A percentile compares a stretch with the other conserved stretches of the same genome.
phyloP scores from a whole-genome alignment of 257 asterid species.

The Lycium ferocissimum region DNA sequence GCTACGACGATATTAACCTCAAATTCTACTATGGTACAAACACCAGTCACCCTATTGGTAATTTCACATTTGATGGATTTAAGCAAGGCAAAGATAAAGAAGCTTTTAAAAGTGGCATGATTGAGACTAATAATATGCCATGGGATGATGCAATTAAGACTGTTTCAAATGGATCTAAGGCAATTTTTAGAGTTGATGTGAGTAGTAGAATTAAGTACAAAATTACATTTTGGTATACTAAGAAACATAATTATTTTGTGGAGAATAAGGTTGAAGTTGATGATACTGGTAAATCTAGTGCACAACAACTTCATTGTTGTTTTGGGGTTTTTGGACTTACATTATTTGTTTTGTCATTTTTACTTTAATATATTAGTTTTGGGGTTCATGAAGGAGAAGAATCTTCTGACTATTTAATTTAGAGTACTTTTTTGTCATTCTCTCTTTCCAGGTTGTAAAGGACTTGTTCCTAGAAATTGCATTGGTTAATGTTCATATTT shows the following conservation, averaged over 20 bases:
- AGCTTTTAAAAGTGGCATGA: conserved; percentile 41
- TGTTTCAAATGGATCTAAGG: conserved; percentile 50
- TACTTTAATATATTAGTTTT: background rate
- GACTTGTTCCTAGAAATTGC: background rate
- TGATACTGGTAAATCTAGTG: conserved; percentile 58
- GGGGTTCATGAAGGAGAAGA: background rate
- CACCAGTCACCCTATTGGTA: conserved; percentile 48
- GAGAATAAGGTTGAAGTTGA: conserved; percentile 56
- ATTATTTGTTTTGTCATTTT: conserved; percentile 25
- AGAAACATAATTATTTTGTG: conserved; percentile 46
- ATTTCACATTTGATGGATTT: conserved; percentile 51
- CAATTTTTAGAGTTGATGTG: conserved; percentile 58
- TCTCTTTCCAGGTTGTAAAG: background rate
- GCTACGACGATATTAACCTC: conserved; percentile 50
- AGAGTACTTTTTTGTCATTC: background rate
- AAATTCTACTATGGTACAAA: conserved; percentile 47
- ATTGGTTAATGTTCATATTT: background rate
- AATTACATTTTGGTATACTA: conserved; percentile 64
- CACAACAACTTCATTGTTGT: conserved; percentile 29
- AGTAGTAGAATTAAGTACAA: conserved; percentile 63
- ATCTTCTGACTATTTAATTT: background rate
- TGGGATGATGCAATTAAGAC: conserved; percentile 56
- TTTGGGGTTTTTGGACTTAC: conserved; percentile 22
- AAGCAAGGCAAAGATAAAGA: conserved; percentile 74
- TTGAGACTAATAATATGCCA: conserved; percentile 53